Percentiles rank a stretch among this genome's conserved stretches.
Conservation (phyloP, 2,329 filamentous ascomycete genomes). For the Botrytis hyacinthi region DNA sequence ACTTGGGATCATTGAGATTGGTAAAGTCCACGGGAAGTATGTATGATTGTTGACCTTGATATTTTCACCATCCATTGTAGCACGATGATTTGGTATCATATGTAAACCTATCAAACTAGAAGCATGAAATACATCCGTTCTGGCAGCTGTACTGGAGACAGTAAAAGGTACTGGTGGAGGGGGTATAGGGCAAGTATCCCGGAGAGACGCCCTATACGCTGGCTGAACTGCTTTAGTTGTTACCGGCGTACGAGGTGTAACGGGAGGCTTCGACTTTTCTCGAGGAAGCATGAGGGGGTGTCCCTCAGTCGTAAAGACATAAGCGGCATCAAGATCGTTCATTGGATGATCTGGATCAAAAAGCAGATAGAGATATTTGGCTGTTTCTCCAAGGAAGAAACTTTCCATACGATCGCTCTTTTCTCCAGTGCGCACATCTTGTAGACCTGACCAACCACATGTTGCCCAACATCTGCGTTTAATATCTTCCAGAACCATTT, state of each 20-base stretch:
- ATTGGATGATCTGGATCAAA: conserved; percentile 84
- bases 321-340: conserved; percentile 81
- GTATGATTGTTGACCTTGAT: conserved; percentile 60
- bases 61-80: conserved; percentile 34
- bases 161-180: conserved; percentile 61
- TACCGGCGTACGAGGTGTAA: conserved; percentile 23
- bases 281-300: conserved; percentile 85
- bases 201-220: conserved; percentile 20
- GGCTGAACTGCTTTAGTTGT: conserved; percentile 42
- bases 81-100: conserved; percentile 67
- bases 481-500: conserved; percentile 92
- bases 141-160: conserved; percentile 75
- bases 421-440: conserved; percentile 79
- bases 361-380: conserved; percentile 91
- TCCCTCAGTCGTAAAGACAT: conserved; percentile 94
- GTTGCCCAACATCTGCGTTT: conserved; percentile 82
- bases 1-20: conserved; percentile 67
- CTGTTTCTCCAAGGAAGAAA: conserved; percentile 95
- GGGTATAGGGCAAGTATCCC: conserved; percentile 65
- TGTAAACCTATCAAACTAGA: conserved; percentile 81
- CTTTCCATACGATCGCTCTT: conserved; percentile 96
- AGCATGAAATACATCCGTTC: conserved; percentile 82
- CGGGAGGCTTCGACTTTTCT: conserved; percentile 33
- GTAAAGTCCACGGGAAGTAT: conserved; percentile 91
- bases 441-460: conserved; percentile 91